Percentiles rank a stretch among this genome's conserved stretches.
These are phyloP conservation scores for Boletellus emodensis DNA, from an alignment of 768 basidiomycete species.

Conservation along the genomic window DNA sequence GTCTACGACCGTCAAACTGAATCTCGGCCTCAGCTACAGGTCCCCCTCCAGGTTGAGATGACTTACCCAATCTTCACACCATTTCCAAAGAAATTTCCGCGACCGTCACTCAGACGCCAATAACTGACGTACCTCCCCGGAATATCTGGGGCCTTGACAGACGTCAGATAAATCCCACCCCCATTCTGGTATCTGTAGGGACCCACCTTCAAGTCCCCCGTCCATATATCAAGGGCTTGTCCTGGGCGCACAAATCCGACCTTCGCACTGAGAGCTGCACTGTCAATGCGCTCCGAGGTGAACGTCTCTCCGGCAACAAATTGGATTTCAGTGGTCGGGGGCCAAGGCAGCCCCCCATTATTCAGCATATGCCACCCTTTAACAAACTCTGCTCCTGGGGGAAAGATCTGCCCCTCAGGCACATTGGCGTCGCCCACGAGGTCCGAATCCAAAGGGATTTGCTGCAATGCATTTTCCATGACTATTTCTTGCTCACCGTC, in stretches of 20 bases:
- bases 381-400: constrained; percentile 81
- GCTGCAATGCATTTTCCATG: background rate
- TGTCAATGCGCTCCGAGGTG: constrained; percentile 28
- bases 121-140: constrained; percentile 74
- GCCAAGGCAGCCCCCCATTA: constrained; percentile 61
- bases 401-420: constrained; percentile 70
- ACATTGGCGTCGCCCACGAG: constrained; percentile 70
- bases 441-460: constrained; percentile 41
- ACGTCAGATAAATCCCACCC: constrained; percentile 2
- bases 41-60: background rate
- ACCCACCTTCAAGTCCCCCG: constrained; percentile 69
- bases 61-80: constrained; percentile 79
- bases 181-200: background rate
- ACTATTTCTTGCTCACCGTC: background rate
- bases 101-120: constrained; percentile 64
- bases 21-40: constrained; percentile 2
- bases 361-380: constrained; percentile 80
- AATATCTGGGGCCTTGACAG: constrained; percentile 59
- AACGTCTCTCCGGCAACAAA: constrained; percentile 72
- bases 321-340: constrained; percentile 58
- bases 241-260: constrained; percentile 60
- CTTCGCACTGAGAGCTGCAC: constrained; percentile 31
- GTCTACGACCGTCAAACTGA: constrained; percentile 67
- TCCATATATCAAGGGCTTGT: constrained; percentile 59
- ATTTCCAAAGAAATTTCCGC: constrained; percentile 57